These are phyloP conservation scores for Ophiostoma tasmaniense DNA, from an alignment of 2,329 filamentous ascomycete species.

Conservation along the genomic window DNA sequence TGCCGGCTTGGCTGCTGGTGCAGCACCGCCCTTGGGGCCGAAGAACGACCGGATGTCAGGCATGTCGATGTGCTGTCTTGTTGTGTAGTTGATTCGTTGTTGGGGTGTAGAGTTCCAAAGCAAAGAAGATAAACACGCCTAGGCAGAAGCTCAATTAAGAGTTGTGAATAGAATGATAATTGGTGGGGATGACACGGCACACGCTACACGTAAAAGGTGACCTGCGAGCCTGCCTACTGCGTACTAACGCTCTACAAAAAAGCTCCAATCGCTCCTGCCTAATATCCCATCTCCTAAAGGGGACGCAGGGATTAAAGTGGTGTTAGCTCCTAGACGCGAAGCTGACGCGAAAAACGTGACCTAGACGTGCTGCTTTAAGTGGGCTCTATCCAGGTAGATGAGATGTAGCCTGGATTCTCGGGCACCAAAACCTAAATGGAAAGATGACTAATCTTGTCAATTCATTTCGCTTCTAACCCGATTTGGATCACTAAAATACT, in stretches of 20 bases:
- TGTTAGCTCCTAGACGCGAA: conserved; percentile 28
- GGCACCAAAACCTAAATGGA: neutral
- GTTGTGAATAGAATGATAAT: neutral
- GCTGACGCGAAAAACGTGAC: conserved; percentile 38
- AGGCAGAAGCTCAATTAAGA: neutral
- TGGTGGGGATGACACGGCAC: neutral
- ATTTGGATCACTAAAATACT: neutral
- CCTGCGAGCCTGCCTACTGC: neutral
- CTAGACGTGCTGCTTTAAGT: conserved; percentile 10
- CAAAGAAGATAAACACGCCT: neutral
- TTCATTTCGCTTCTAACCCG: neutral
- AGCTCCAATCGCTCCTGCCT: conserved; percentile 2
- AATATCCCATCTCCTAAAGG: neutral
- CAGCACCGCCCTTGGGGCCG: conserved; percentile 47
- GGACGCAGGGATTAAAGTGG: neutral
- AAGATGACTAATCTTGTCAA: neutral
- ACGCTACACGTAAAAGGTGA: neutral
- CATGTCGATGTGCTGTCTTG: conserved; percentile 36
- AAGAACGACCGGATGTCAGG: conserved; percentile 69
- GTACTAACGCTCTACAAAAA: neutral
- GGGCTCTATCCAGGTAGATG: neutral
- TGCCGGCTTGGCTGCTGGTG: conserved; percentile 34
- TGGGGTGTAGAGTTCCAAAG: neutral
- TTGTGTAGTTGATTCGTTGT: neutral
- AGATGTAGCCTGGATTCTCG: conserved; percentile 1